Conservation (phyloP, 2,329 filamentous ascomycete genomes). For the Talaromyces atroroseus region DNA sequence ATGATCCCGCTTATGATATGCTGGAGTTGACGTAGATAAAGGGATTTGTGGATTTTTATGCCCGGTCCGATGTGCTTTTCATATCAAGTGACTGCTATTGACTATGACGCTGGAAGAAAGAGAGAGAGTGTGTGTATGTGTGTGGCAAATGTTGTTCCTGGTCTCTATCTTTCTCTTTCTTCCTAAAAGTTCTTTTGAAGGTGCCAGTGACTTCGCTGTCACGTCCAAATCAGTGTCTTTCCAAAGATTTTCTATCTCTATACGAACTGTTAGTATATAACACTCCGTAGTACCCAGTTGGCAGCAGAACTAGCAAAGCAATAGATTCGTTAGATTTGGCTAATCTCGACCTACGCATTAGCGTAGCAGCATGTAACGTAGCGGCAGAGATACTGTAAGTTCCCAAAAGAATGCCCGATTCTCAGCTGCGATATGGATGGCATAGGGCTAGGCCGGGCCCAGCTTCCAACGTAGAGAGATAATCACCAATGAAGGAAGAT, state of each 20-base stretch:
- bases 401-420: background rate
- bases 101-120: background rate
- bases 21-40: background rate
- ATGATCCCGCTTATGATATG: background rate
- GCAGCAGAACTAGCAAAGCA: too few species aligned
- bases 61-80: background rate
- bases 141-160: too few species aligned
- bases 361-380: background rate
- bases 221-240: too few species aligned
- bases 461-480: background rate
- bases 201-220: too few species aligned
- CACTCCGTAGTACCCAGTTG: too few species aligned
- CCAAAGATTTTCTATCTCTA: too few species aligned
- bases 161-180: too few species aligned
- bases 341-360: background rate
- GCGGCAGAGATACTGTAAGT: background rate
- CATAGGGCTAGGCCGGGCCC: background rate
- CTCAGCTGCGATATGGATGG: background rate
- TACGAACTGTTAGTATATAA: too few species aligned
- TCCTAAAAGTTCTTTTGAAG: too few species aligned
- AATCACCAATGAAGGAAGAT: background rate
- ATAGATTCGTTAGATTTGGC: background rate
- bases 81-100: background rate
- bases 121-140: too few species aligned
- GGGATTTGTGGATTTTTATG: background rate